phyloP scores from a whole-genome alignment of 192 early-diverging fungal species.

The Coemansia guatemalensis region DNA sequence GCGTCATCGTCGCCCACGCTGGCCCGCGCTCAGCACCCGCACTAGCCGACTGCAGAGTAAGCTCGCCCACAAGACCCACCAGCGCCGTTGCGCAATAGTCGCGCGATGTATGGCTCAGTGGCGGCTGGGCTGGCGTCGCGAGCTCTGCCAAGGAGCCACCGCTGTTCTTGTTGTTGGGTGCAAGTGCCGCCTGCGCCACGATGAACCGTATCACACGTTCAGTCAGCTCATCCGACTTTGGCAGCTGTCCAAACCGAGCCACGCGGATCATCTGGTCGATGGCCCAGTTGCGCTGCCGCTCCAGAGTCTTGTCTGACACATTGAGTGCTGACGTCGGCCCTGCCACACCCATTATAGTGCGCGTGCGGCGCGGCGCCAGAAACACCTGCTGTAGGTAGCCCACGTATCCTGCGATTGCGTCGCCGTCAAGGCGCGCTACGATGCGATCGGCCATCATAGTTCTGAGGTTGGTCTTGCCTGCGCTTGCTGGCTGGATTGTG shows the following conservation, averaged over 20 bases:
- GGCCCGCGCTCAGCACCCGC: background rate
- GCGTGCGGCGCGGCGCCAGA: conserved; percentile 50
- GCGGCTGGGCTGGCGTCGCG: conserved; percentile 50
- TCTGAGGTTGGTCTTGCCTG: conserved; percentile 63
- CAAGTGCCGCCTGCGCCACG: conserved; percentile 73
- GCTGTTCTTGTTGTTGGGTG: conserved; percentile 40
- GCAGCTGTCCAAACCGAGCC: conserved; percentile 68
- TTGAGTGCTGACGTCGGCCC: conserved; percentile 36
- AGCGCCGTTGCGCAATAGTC: conserved; percentile 64
- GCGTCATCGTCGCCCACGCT: conserved; percentile 25
- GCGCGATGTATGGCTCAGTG: conserved; percentile 57
- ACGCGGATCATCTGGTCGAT: conserved; percentile 80
- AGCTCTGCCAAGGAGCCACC: conserved; percentile 52
- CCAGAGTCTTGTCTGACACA: conserved; percentile 30
- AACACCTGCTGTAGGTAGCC: conserved; percentile 71
- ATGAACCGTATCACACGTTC: conserved; percentile 65
- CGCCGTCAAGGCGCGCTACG: conserved; percentile 66
- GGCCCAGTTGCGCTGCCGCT: conserved; percentile 72
- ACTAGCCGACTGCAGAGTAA: conserved; percentile 34
- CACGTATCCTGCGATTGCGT: conserved; percentile 70
- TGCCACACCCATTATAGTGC: conserved; percentile 23
- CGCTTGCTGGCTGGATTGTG: conserved; percentile 53
- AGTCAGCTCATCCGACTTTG: conserved; percentile 77
- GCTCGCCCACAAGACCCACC: conserved; percentile 66
- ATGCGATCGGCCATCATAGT: conserved; percentile 81